A percentile compares a stretch with the other conserved stretches of the same genome.
phyloP scores from a whole-genome alignment of 108 stramenopile genomes.

The Ochromonas danica region DNA sequence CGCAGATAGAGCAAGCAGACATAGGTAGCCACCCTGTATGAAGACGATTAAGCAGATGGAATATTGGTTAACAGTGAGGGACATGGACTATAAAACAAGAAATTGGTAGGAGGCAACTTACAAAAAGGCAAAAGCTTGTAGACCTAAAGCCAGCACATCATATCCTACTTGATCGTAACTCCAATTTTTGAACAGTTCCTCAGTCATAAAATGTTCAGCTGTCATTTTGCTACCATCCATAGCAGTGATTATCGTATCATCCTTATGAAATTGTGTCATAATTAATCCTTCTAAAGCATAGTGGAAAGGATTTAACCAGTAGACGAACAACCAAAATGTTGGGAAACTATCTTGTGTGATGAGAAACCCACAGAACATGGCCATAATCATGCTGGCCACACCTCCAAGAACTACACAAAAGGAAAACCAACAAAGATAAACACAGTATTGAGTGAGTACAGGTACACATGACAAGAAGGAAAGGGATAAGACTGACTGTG shows the following conservation, averaged over 20 bases:
- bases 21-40: background rate
- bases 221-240: conserved; percentile 11
- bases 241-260: background rate
- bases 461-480: too few relatives aligned
- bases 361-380: conserved; percentile 10
- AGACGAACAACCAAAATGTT: conserved; percentile 30
- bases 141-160: background rate
- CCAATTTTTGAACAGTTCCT: background rate
- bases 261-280: conserved; percentile 33
- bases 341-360: conserved; percentile 4
- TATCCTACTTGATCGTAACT: background rate
- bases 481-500: background rate
- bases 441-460: too few relatives aligned
- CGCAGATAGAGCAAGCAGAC: background rate
- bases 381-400: background rate
- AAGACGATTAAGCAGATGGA: background rate
- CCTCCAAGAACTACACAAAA: conserved; percentile 1
- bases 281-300: background rate
- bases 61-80: background rate
- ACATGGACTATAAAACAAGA: too few relatives aligned
- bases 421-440: background rate
- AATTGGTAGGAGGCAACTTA: too few relatives aligned
- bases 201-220: background rate
- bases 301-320: background rate
- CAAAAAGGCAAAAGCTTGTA: background rate